Percentiles rank a stretch among this genome's conserved stretches.
These are phyloP conservation scores for Myotisia sp. DNA, from an alignment of 2,329 filamentous ascomycete species.

Conservation along the genomic window DNA sequence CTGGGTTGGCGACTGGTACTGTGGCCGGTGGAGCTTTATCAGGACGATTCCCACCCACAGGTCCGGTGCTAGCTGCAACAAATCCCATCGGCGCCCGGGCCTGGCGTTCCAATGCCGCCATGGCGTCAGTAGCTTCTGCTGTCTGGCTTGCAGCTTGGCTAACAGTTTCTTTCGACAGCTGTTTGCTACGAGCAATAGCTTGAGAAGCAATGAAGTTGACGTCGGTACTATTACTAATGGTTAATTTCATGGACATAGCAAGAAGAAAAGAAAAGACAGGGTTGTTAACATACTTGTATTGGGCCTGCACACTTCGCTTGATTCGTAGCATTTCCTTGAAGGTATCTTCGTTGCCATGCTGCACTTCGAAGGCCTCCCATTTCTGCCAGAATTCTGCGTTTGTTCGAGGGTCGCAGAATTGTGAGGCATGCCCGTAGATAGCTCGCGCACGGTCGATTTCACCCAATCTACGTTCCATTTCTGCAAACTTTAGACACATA, in stretches of 20 bases:
- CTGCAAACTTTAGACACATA: slow-evolving; percentile 98
- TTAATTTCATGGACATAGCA: background rate
- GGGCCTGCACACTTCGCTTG: slow-evolving; percentile 91
- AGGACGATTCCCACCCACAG: slow-evolving; percentile 46
- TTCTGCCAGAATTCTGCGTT: slow-evolving; percentile 85
- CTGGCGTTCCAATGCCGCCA: slow-evolving; percentile 78
- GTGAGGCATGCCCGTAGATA: slow-evolving; percentile 90
- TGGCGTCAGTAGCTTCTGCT: slow-evolving; percentile 54
- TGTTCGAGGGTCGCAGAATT: slow-evolving; percentile 91
- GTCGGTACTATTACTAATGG: slow-evolving; percentile 50
- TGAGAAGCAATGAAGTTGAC: slow-evolving; percentile 98
- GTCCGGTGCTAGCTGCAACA: slow-evolving; percentile 67
- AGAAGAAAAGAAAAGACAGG: background rate
- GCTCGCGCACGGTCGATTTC: slow-evolving; percentile 90
- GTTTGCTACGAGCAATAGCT: slow-evolving; percentile 69
- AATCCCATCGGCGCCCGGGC: slow-evolving; percentile 82
- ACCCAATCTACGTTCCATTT: slow-evolving; percentile 83
- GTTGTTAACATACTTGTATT: slow-evolving; percentile 59
- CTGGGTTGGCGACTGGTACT: slow-evolving; percentile 57
- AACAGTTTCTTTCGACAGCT: slow-evolving; percentile 27
- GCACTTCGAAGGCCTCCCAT: slow-evolving; percentile 94
- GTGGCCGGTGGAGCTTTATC: slow-evolving; percentile 23
- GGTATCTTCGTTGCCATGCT: slow-evolving; percentile 96
- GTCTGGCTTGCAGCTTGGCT: slow-evolving; percentile 31
- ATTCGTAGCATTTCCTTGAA: slow-evolving; percentile 99